Base-by-base conservation (phyloP, 2,329 filamentous ascomycete genomes). In the Cercospora zeae-maydis region DNA sequence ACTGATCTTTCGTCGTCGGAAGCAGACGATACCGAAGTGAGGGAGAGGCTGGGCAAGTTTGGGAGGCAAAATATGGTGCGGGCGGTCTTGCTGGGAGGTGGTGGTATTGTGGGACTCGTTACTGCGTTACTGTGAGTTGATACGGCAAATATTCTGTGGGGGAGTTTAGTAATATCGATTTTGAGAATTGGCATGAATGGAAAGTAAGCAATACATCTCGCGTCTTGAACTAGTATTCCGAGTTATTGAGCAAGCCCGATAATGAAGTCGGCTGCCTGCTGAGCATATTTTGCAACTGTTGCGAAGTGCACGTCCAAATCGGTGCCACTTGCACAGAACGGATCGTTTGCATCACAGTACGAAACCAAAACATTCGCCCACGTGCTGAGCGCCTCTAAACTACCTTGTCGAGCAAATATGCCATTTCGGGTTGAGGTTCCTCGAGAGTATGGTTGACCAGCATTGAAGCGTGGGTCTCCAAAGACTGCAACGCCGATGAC, bases 11-110 rank as follows among this genome's bases (percentile, higher is more conserved):
- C 73, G n/a, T 74, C 74, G 7, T 70, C 73, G 0, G 66, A 77
- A 61, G 76, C 78, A 56, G 77, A 77, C 10, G 72, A 77, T 52
- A 67, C 72, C 56, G 67, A 72, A 14, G 78, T 78, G 70, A 75
- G 77, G 70, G 72, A 72, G 16, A 73, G 75, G 37, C 72, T 78
- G 61, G 73, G 59, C 4, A 68, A 68, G 30, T 77, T 70, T 55
- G 67, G 62, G 4, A 62, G 54, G 59, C 63, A 71, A 55, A 73
- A 73, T 65, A 19, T 63, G 19, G 55, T 68, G 4, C 60, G 72
- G 21, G 70, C 68, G 7, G 55, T 66, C 13, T 58, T 73, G 49
- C 61, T 71, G n/a, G 70, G 61, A 13, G 60, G 58, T 36, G 70
- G 71, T 37, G 71, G 71, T 24, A 37, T 73, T 36, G 64, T 71